Base-by-base conservation (phyloP, 495 filamentous ascomycete species). In the Gamarada debralockiae region DNA sequence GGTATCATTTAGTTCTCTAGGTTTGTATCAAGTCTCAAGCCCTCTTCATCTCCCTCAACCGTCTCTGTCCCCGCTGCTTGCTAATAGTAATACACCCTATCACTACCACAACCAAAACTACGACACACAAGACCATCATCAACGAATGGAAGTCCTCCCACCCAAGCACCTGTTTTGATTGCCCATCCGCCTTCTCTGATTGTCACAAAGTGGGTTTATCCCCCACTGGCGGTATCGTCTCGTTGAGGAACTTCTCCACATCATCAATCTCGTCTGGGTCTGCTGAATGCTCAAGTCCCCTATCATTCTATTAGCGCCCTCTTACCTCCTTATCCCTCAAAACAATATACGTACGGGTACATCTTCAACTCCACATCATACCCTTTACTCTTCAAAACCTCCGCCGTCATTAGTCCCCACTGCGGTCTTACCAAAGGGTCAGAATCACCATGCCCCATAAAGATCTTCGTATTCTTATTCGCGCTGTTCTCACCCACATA, bases 391-490 rank as follows among this genome's bases (percentile, higher is more conserved):
- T 81, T 82, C 45, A 96, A 63, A 48, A 69, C 47, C 7, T 88
- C 70, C 7, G 74, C 77, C 1, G 87, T 88, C 63, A 67, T 64
- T 64, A 80, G 61, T 7, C 92, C 93, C 69, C 87, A 88, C 29
- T 73, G 63, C 25, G 78, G 73, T 54, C 73, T 77, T 1, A 98
- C 87, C 15, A 95, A 70, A 10, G 67, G 70, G 69, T 98, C 93
- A 0, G 66, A 68, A 53, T 81, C 75, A 14, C 92, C 92, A 57
- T 98, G 92, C 8, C 80, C 91, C 78, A 96, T 82, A 68, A 95
- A 95, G 45, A 96, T 83, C 1, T 85, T 85, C 2, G 90, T 96
- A 3, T 84, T 71, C 68, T 86, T 82, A 67, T 95, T 96, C 49
- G 80, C 69, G 56, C 75, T 80, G 18, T 83, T 79, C 50, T 76